Percentiles rank a stretch among this genome's conserved stretches.
phyloP scores from a whole-genome alignment of 441 rosid genomes.

The Theobroma grandiflorum region DNA sequence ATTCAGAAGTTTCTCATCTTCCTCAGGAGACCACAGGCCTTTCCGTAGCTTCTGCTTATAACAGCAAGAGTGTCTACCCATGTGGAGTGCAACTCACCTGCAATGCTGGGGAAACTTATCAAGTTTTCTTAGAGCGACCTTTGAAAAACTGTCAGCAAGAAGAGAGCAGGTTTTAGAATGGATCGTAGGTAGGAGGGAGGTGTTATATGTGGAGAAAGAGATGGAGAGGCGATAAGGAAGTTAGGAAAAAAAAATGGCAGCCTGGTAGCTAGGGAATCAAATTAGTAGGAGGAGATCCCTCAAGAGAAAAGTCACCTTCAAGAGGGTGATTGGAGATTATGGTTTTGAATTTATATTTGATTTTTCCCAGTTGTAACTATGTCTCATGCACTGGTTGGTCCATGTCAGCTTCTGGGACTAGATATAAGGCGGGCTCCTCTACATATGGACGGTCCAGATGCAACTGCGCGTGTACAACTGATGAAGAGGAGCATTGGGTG shows the following conservation, averaged over 20 bases:
- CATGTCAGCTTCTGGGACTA: constrained; percentile 33
- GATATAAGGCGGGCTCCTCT: not conserved
- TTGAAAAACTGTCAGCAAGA: constrained; percentile 32
- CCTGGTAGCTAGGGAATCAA: constrained; percentile 38
- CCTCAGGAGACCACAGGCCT: constrained; percentile 98
- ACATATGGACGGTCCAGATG: constrained; percentile 39
- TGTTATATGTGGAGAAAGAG: constrained; percentile 22
- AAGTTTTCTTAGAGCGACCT: not conserved
- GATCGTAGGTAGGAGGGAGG: constrained; percentile 19
- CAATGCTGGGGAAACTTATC: constrained; percentile 21
- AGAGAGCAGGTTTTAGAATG: constrained; percentile 31
- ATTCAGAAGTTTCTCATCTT: constrained; percentile 88
- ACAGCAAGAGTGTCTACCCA: constrained; percentile 93
- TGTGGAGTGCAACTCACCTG: constrained; percentile 35
- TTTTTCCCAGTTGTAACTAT: constrained; percentile 14
- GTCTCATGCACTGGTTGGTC: constrained; percentile 25
- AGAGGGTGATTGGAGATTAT: constrained; percentile 40
- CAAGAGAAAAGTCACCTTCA: constrained; percentile 50
- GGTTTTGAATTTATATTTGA: constrained; percentile 23
- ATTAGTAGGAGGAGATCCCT: constrained; percentile 42
- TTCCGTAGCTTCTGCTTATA: constrained; percentile 91
- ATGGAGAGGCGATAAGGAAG: constrained; percentile 22
- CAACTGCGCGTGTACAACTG: not conserved
- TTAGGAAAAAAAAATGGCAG: constrained; percentile 48
- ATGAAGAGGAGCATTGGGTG: not conserved